These are phyloP conservation scores for Fusarium sp. DNA, from an alignment of 2,329 filamentous ascomycete genomes.

Conservation along the genomic window DNA sequence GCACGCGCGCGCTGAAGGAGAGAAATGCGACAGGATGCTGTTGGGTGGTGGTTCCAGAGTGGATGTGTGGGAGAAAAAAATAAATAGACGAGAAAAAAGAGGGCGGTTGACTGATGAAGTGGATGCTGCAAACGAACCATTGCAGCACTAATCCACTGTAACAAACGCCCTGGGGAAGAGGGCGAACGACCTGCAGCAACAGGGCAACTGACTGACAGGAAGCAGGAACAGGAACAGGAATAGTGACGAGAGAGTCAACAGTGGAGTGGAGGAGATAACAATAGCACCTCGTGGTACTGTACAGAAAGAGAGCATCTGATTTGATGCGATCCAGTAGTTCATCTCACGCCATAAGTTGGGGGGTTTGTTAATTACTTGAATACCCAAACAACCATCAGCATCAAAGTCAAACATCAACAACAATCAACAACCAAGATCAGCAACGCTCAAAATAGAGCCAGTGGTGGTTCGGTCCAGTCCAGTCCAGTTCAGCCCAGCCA, in stretches of 20 bases:
- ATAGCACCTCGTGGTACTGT: not conserved
- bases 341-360: slow-evolving; percentile 20
- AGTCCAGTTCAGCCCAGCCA: slow-evolving; percentile 10
- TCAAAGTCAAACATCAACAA: slow-evolving; percentile 17
- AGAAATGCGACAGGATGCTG: slow-evolving; percentile 31
- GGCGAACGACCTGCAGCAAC: slow-evolving; percentile 24
- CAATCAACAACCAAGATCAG: slow-evolving; percentile 30
- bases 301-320: not conserved
- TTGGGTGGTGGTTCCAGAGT: slow-evolving; percentile 24
- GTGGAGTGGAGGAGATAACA: slow-evolving; percentile 6
- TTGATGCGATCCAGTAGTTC: not conserved
- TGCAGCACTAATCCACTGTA: slow-evolving; percentile 33
- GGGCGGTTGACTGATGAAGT: slow-evolving; percentile 35
- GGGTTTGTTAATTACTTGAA: slow-evolving; percentile 17
- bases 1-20: slow-evolving; percentile 19
- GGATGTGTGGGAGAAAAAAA: slow-evolving; percentile 36
- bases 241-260: slow-evolving; percentile 15
- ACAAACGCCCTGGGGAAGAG: slow-evolving; percentile 23
- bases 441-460: slow-evolving; percentile 32
- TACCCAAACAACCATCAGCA: slow-evolving; percentile 28
- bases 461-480: not conserved
- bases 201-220: slow-evolving; percentile 18
- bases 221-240: slow-evolving; percentile 21
- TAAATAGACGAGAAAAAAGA: slow-evolving; percentile 33
- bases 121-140: slow-evolving; percentile 32